Evolutionary conservation across 2,329 filamentous ascomycete genomes (phyloP), one percentile per base, ranked within the genome.

Genomic region (Magnaporthiopsis incrustans): DNA sequence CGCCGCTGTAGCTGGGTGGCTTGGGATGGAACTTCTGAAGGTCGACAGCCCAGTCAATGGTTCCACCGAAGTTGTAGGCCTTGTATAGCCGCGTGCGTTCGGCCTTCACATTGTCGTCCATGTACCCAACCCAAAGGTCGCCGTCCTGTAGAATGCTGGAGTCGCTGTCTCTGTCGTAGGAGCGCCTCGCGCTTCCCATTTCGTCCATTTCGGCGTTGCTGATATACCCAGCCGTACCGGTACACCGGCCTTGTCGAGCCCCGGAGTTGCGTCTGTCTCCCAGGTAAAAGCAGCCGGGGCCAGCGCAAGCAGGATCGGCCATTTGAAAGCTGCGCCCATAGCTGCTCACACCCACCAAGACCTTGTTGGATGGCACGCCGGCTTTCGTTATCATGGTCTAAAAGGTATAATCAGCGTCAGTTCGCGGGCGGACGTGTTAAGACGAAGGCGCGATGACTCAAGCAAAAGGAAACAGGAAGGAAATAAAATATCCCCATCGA

Each of bases 301-400:
- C 66, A 6, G 44, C 44, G 44, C 44, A 50, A 50, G 18, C 15
- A 11, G 65, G 60, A 22, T 66, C 25, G 7, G 69, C 66, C 75
- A 77, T 77, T 15, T 70, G 62, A 64, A 76, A 77, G 0, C 70
- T 70, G 1, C 75, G 69, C 1, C 73, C 73, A 67, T 76, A 77
- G 67, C 72, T 73, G 0, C 70, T 26, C 3, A 73, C 68, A 18
- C 75, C 74, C 12, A 76, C 71, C 8, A 73, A 44, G 11, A 77
- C 65, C 65, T 74, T 73, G 64, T 68, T 69, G 0, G 68, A 65
- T 2, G 67, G 64, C 10, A 74, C 69, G 11, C 70, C 68, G 15
- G 72, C 72, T 53, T 77, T 74, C 10, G 76, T 79, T 62, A 77
- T 71, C 73, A 78, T 78, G 26, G 71, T 32, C 44, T 50, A 18